Evolutionary conservation across 2,329 filamentous ascomycete genomes (phyloP), one percentile per base, ranked within the genome.

Genomic region (Beauveria australis): DNA sequence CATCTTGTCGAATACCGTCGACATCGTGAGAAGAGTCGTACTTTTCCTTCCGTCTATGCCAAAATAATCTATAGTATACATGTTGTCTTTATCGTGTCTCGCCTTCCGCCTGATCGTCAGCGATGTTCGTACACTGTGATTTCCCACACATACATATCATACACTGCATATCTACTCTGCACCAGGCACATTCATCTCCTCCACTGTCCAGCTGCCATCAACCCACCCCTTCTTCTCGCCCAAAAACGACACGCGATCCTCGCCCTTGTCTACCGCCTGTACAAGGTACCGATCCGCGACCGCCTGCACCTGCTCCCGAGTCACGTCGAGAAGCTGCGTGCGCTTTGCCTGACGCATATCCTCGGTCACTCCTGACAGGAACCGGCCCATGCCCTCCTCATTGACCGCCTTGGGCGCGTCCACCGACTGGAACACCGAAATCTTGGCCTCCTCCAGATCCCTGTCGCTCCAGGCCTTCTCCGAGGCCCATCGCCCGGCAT

Each of bases 381-480:
- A 99, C 59, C 87, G 81, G 48, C 84, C 82, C 85, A 96, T 89
- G 41, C 93, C 94, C 72, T 97, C 93, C 55, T 89, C 81, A 71
- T 89, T 94, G 24, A 97, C 91, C 44, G 89, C 88, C 67, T 88
- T 82, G 1, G 94, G 94, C 12, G 93, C 93, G 73, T 99, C 94
- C 10, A 97, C 84, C 41, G 84, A 81, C 74, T 99, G 92, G 80
- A 99, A 99, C 14, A 96, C 88, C 30, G 89, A 91, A 44, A 99
- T 84, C 76, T 99, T 99, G 64, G 94, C 94, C 73, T 99, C 94
- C 70, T 97, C 93, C 2, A 99, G 79, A 70, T 99, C 92, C 43
- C 88, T 85, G 26, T 89, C 85, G 1, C 85, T 86, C 92, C 92
- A 97, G 61, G 85, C 74, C 68, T 88, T 89, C 66, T 96, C 88